Evolutionary conservation across 2,329 filamentous ascomycete species (phyloP).

Genomic region (Cercospora brassicicola): DNA sequence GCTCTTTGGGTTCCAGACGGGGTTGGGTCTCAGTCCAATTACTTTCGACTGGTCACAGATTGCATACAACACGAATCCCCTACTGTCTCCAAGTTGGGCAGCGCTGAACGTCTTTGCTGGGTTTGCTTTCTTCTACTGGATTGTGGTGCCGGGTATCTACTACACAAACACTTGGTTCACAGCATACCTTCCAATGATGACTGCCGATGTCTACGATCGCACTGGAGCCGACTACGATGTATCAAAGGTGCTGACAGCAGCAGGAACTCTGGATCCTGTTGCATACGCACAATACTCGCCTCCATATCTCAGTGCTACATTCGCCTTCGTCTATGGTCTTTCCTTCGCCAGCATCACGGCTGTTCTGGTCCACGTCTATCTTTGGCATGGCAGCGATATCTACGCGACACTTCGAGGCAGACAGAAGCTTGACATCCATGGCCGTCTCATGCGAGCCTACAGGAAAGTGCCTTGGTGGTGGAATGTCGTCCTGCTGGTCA

Average conservation of each 20-base stretch:
- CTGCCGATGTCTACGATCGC: slow-evolving; percentile 82
- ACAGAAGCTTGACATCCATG: slow-evolving; percentile 54
- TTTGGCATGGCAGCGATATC: slow-evolving; percentile 43
- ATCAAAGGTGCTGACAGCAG: slow-evolving; percentile 66
- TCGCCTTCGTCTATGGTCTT: slow-evolving; percentile 43
- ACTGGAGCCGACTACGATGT: slow-evolving; percentile 78
- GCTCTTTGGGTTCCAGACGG: slow-evolving; percentile 74
- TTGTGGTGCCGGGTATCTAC: slow-evolving; percentile 47
- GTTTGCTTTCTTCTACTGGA: slow-evolving; percentile 47
- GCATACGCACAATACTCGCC: slow-evolving; percentile 46
- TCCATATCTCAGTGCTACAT: slow-evolving; percentile 42
- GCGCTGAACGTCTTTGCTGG: slow-evolving; percentile 47
- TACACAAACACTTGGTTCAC: slow-evolving; percentile 66
- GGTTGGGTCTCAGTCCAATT: slow-evolving; percentile 76
- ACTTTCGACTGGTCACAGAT: slow-evolving; percentile 93
- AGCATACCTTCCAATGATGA: slow-evolving; percentile 83
- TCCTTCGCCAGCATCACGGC: slow-evolving; percentile 43
- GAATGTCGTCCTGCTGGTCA: slow-evolving; percentile 41
- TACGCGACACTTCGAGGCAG: slow-evolving; percentile 31
- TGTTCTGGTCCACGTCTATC: slow-evolving; percentile 39
- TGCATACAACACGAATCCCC: slow-evolving; percentile 76
- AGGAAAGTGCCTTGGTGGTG: slow-evolving; percentile 77
- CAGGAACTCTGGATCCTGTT: slow-evolving; percentile 29
- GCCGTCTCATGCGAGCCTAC: slow-evolving; percentile 78
- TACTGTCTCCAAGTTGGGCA: slow-evolving; percentile 43